Conservation (phyloP, 495 filamentous ascomycete species). For the Penicillium riverlandense region DNA sequence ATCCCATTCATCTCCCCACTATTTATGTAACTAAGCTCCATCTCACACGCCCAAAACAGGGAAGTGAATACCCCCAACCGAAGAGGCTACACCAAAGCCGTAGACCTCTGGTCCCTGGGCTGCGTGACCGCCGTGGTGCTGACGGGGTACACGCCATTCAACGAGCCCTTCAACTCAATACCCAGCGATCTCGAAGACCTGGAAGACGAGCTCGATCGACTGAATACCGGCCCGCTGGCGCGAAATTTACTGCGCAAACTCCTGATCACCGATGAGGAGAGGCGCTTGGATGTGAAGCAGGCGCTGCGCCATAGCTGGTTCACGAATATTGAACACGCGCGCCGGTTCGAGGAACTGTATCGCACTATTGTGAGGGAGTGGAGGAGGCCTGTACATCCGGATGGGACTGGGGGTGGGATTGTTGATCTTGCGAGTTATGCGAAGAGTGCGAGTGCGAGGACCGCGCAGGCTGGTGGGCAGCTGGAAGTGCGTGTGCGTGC, state of each 20-base stretch:
- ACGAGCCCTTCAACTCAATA: constrained; percentile 3
- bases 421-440: constrained; percentile 4
- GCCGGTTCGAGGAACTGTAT: constrained; percentile 42
- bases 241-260: constrained; percentile 49
- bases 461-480: not conserved
- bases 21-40: constrained; percentile 9
- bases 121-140: constrained; percentile 44
- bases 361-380: constrained; percentile 40
- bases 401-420: constrained; percentile 1
- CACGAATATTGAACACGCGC: constrained; percentile 28
- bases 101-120: constrained; percentile 61
- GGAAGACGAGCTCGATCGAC: constrained; percentile 25
- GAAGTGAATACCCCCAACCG: constrained; percentile 29
- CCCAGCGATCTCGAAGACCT: constrained; percentile 25
- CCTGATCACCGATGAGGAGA: constrained; percentile 41
- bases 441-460: too few relatives aligned
- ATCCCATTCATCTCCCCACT: not conserved
- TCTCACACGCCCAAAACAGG: constrained; percentile 13
- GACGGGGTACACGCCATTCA: constrained; percentile 37
- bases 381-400: constrained; percentile 22
- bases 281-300: constrained; percentile 46
- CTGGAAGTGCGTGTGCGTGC: not conserved
- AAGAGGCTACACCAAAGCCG: constrained; percentile 51
- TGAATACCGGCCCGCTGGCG: constrained; percentile 29
- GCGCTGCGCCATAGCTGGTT: constrained; percentile 58